Conservation (phyloP, 345 rosid genomes). For the Populus pruinosa region DNA sequence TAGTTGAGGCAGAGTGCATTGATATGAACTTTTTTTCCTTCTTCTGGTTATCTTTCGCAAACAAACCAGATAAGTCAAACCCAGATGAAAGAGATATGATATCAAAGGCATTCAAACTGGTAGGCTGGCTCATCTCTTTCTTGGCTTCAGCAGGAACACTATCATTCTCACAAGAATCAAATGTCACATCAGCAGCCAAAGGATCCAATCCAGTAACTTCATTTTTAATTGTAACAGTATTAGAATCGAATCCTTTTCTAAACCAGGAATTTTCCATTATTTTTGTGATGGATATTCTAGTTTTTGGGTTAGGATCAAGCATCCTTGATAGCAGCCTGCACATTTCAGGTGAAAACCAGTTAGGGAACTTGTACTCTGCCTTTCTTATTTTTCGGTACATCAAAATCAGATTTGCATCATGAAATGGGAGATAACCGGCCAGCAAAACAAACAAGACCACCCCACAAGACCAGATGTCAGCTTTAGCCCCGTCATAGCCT, state of each 20-base stretch:
- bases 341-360: constrained; percentile 15
- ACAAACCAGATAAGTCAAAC: constrained; percentile 19
- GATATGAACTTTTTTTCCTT: constrained; percentile 18
- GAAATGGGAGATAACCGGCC: constrained; percentile 19
- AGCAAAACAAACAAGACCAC: constrained; percentile 25
- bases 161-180: not conserved
- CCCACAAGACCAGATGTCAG: constrained; percentile 24
- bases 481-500: constrained; percentile 20
- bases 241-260: not conserved
- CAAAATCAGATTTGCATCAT: constrained; percentile 15
- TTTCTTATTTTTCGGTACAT: constrained; percentile 17
- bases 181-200: not conserved
- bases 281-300: constrained; percentile 10
- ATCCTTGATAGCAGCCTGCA: constrained; percentile 11
- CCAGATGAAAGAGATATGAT: constrained; percentile 21
- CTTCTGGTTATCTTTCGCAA: not conserved
- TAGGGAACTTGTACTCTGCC: constrained; percentile 16
- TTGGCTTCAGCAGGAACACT: not conserved
- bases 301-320: constrained; percentile 10
- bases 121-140: constrained; percentile 5
- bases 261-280: constrained; percentile 18
- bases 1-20: constrained; percentile 13
- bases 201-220: not conserved
- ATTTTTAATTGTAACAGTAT: not conserved
- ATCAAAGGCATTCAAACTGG: constrained; percentile 19